Evolutionary conservation across 2,329 filamentous ascomycete species (phyloP).

Genomic region (Cordyceps javanica): DNA sequence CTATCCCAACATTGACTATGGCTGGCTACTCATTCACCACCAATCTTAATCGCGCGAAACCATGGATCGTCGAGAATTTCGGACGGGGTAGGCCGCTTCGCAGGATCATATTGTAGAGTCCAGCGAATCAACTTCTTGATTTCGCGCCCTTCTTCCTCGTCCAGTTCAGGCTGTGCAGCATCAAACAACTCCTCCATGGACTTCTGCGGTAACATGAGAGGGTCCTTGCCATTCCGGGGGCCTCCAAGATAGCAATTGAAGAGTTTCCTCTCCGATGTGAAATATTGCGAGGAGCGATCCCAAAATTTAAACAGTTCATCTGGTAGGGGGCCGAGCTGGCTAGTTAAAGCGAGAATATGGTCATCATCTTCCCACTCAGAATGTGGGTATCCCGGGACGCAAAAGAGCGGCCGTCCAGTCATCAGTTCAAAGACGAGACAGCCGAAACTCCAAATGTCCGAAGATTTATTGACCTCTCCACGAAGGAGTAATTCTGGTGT

Average conservation of each 20-base stretch:
- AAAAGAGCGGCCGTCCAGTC: conserved; percentile 21
- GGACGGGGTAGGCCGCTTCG: conserved; percentile 21
- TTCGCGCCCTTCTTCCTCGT: conserved; percentile 19
- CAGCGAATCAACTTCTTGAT: conserved; percentile 24
- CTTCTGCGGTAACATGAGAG: conserved; percentile 19
- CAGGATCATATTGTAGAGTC: conserved; percentile 27
- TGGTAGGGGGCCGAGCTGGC: not conserved
- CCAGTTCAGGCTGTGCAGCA: conserved; percentile 18
- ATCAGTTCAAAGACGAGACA: conserved; percentile 26
- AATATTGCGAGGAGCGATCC: conserved; percentile 14
- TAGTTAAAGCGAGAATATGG: not conserved
- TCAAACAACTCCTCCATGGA: conserved; percentile 24
- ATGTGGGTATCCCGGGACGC: not conserved
- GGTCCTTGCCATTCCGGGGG: conserved; percentile 16
- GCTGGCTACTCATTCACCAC: too few relatives aligned
- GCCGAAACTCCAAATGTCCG: conserved; percentile 27
- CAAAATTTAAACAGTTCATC: not conserved
- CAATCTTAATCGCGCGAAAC: not conserved
- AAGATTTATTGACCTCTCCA: conserved; percentile 17
- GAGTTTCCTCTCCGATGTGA: conserved; percentile 20
- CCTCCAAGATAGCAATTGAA: conserved; percentile 24
- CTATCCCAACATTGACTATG: too few relatives aligned
- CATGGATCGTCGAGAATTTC: conserved; percentile 18
- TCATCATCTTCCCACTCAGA: not conserved
- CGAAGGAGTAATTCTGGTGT: conserved; percentile 24